These are phyloP conservation scores for Carex cristatella DNA, from an alignment of 176 grass and related monocot species.

Conservation along the genomic window DNA sequence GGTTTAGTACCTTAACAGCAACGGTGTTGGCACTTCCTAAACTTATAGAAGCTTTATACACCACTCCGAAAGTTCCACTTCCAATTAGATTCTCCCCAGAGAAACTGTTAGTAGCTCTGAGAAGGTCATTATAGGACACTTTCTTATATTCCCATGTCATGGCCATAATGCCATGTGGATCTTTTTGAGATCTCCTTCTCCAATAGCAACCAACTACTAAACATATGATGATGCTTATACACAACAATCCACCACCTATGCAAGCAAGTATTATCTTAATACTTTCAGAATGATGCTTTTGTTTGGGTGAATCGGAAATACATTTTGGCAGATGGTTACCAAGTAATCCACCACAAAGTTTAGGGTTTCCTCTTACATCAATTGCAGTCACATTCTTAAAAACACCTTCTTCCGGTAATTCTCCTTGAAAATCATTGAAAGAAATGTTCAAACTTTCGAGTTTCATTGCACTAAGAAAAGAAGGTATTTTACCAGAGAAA, in stretches of 20 bases:
- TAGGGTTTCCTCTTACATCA: constrained; percentile 4
- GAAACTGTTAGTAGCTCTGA: constrained; percentile 46
- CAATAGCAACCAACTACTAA: neutral
- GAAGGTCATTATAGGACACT: constrained; percentile 41
- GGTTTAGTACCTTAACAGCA: constrained; percentile 50
- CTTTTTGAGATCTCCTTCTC: constrained; percentile 1
- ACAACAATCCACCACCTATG: neutral
- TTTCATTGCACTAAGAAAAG: constrained; percentile 17
- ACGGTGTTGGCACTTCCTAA: constrained; percentile 21
- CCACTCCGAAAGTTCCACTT: constrained; percentile 31
- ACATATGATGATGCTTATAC: neutral
- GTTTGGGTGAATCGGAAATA: neutral
- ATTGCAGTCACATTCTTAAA: constrained; percentile 27
- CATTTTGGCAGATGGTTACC: constrained; percentile 18
- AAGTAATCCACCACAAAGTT: constrained; percentile 26
- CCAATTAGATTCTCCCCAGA: constrained; percentile 34
- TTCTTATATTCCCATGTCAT: constrained; percentile 15
- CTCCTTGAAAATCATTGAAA: constrained; percentile 45
- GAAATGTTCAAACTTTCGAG: constrained; percentile 34
- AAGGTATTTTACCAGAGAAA: constrained; percentile 31
- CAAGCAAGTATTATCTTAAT: constrained; percentile 1
- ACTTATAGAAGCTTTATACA: constrained; percentile 35
- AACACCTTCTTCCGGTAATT: constrained; percentile 32
- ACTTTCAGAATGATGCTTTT: neutral
- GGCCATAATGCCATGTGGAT: neutral